Conservation (phyloP, 768 basidiomycete genomes). For the Podaxis sp. region DNA sequence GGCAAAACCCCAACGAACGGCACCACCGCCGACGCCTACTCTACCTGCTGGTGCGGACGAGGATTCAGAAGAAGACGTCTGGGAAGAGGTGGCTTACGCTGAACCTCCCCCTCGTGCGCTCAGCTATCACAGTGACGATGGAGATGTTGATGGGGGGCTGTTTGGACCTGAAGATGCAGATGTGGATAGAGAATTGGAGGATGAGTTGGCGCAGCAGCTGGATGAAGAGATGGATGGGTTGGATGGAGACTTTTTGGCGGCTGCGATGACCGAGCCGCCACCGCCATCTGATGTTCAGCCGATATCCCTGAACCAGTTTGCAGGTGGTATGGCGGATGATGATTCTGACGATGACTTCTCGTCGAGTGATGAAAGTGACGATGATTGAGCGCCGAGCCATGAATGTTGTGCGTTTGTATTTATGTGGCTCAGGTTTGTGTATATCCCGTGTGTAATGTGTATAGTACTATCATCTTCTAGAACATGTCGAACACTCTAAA, state of each 20-base stretch:
- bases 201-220: slow-evolving; percentile 16
- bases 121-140: slow-evolving; percentile 15
- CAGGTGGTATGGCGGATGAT: slow-evolving; percentile 8
- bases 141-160: not conserved
- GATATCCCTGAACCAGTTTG: slow-evolving; percentile 17
- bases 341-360: slow-evolving; percentile 17
- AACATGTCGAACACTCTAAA: too few relatives aligned
- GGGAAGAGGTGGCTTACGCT: slow-evolving; percentile 18
- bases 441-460: not conserved
- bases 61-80: slow-evolving; percentile 19
- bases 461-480: not conserved
- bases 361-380: slow-evolving; percentile 19
- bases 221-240: slow-evolving; percentile 6
- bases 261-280: slow-evolving; percentile 4
- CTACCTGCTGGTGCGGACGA: slow-evolving; percentile 3
- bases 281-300: slow-evolving; percentile 11
- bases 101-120: slow-evolving; percentile 2
- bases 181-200: slow-evolving; percentile 9
- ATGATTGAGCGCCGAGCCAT: slow-evolving; percentile 2
- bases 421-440: not conserved
- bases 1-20: not conserved
- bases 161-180: not conserved
- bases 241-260: slow-evolving; percentile 16
- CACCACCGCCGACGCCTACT: not conserved
- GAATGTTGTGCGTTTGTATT: not conserved